phyloP scores from a whole-genome alignment of 306 rosid species.

The Sechiopsis laciniata region DNA sequence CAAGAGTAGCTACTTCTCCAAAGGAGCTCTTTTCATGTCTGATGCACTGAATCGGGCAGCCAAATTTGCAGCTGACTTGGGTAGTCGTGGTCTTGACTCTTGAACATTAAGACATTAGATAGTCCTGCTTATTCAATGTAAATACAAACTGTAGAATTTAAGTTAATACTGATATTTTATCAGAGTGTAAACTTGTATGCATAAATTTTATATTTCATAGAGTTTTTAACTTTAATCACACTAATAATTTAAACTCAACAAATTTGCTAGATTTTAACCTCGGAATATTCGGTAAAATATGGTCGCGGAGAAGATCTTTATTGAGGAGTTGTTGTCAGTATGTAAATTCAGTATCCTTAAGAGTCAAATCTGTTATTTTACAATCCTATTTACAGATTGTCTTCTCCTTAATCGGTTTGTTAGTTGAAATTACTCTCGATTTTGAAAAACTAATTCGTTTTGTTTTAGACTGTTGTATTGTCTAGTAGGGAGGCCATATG shows the following conservation, averaged over 20 bases:
- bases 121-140: constrained; percentile 2
- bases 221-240: constrained; percentile 2
- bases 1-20: constrained; percentile 71
- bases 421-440: background rate
- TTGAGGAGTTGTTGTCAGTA: background rate
- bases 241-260: background rate
- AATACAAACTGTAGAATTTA: background rate
- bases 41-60: constrained; percentile 55
- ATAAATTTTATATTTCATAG: background rate
- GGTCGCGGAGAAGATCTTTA: background rate
- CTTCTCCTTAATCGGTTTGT: too few species aligned
- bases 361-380: background rate
- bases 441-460: too few species aligned
- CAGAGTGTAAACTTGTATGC: background rate
- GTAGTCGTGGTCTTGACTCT: constrained; percentile 35
- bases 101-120: constrained; percentile 29
- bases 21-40: constrained; percentile 78
- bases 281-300: background rate
- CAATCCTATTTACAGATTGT: background rate
- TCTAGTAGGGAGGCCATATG: constrained; percentile 5
- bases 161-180: too few species aligned
- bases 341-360: constrained; percentile 8
- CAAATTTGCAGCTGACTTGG: constrained; percentile 67
- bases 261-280: background rate
- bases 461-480: background rate